These are phyloP conservation scores for Juglanconis juglandina DNA, from an alignment of 2,329 filamentous ascomycete species.

Conservation along the genomic window DNA sequence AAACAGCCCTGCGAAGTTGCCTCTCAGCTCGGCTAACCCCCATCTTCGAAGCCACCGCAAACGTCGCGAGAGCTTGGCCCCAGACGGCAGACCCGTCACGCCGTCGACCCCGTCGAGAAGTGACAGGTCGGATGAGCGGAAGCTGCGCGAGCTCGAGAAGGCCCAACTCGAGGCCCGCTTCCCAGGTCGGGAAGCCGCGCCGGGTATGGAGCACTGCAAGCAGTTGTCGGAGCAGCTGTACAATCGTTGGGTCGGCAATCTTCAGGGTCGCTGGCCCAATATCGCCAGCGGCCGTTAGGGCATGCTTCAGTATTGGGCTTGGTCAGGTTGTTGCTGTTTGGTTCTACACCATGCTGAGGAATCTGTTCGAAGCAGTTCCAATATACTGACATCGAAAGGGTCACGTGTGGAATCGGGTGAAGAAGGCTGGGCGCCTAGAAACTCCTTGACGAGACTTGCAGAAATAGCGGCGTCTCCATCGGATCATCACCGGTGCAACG, in stretches of 20 bases:
- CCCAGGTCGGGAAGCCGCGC: conserved; percentile 50
- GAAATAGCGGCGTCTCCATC: not conserved
- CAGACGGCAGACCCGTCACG: conserved; percentile 24
- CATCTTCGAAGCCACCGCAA: conserved; percentile 76
- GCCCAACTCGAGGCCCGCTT: conserved; percentile 49
- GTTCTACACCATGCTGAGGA: not conserved
- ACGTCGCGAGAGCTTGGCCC: conserved; percentile 48
- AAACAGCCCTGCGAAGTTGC: conserved; percentile 58
- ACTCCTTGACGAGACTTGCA: no score
- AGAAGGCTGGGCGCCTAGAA: no score
- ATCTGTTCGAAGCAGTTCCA: not conserved
- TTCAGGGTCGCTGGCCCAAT: conserved; percentile 67
- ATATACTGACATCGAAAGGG: not conserved
- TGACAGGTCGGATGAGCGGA: conserved; percentile 27
- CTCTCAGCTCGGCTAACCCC: conserved; percentile 78
- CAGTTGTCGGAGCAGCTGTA: conserved; percentile 89
- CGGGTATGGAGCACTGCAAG: conserved; percentile 89
- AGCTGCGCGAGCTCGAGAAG: conserved; percentile 42
- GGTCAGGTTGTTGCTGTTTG: not conserved
- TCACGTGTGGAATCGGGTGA: no score
- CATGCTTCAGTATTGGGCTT: not conserved
- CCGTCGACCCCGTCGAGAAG: conserved; percentile 24
- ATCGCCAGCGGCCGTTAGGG: conserved; percentile 25
- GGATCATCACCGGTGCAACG: not conserved
- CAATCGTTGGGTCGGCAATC: conserved; percentile 80